Evolutionary conservation across 129 eudicot species (phyloP), one percentile per base, ranked within the genome.

Genomic region (Flaveria trinervia): DNA sequence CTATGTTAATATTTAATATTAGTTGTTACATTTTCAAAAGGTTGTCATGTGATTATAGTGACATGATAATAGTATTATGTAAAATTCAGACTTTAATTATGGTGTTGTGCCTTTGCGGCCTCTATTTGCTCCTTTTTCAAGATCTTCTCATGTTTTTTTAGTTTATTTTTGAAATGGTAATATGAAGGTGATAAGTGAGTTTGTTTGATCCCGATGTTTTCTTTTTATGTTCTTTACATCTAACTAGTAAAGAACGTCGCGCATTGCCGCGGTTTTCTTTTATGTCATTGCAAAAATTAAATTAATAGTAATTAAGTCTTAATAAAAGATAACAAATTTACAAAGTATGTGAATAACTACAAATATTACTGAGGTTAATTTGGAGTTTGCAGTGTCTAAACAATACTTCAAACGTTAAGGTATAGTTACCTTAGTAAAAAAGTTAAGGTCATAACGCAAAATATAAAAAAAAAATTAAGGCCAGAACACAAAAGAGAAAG

Each of bases 31-130:
- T 71, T 77, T 86, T 78, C 68, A 71, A 74, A 73, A 82, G 85
- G 25, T 75, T 65, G 75, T 85, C 86, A 85, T 82, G 88, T 87
- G 88, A 72, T 43, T 9, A 36, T 36, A 64, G 23, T 65, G 87
- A 82, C 72, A 83, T 89, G 89, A 84, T 79, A 65, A 26, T 76
- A 76, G 44, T 80, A 68, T 61, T n/a, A 20, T 74, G 70, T 73
- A 16, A 5, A 14, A 57, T n/a, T 62, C 62, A 56, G 76, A 61
- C 77, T 50, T 79, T 70, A 17, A 57, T 51, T 70, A 45, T 70
- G 67, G 77, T 59, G 77, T 71, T 54, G 30, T 52, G 68, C 30
- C 26, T 77, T 72, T 60, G 78, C 70, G 59, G 78, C 70, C 78
- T 44, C 70, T 4, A n/a, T 59, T 59, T 74, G 23, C 70, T 60